Conservation (phyloP, 1,139 yeast genomes). For the Scheffersomyces titani region DNA sequence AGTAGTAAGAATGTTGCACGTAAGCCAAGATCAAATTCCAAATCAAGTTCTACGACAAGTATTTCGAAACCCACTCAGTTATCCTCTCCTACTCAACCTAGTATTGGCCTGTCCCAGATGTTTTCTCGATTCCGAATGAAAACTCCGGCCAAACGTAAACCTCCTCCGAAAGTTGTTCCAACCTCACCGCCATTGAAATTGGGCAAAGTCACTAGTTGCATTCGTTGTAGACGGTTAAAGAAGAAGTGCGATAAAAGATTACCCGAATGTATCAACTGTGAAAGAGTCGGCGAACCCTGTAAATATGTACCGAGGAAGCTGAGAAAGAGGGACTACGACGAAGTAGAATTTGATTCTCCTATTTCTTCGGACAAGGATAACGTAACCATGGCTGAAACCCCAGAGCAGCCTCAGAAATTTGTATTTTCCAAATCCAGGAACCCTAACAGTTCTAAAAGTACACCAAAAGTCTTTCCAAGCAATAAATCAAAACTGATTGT, state of each 20-base stretch:
- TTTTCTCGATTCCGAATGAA: neutral
- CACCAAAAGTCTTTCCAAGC: neutral
- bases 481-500: neutral
- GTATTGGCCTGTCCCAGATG: neutral
- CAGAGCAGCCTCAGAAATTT: neutral
- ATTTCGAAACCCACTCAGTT: neutral
- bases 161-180: neutral
- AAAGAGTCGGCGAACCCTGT: slow-evolving; percentile 37
- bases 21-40: neutral
- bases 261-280: slow-evolving; percentile 49
- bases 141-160: neutral
- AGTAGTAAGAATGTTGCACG: neutral
- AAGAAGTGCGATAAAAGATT: slow-evolving; percentile 48
- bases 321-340: slow-evolving; percentile 14
- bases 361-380: neutral
- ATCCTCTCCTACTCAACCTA: neutral
- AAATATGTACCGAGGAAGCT: slow-evolving; percentile 44
- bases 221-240: slow-evolving; percentile 40
- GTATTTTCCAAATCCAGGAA: neutral
- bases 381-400: neutral
- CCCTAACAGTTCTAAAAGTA: neutral
- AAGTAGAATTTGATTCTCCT: neutral
- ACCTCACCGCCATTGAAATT: neutral
- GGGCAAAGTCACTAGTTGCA: neutral
- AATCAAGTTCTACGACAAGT: neutral